phyloP scores from a whole-genome alignment of 2,329 filamentous ascomycete genomes.

The Ceratocystis lukuohia region DNA sequence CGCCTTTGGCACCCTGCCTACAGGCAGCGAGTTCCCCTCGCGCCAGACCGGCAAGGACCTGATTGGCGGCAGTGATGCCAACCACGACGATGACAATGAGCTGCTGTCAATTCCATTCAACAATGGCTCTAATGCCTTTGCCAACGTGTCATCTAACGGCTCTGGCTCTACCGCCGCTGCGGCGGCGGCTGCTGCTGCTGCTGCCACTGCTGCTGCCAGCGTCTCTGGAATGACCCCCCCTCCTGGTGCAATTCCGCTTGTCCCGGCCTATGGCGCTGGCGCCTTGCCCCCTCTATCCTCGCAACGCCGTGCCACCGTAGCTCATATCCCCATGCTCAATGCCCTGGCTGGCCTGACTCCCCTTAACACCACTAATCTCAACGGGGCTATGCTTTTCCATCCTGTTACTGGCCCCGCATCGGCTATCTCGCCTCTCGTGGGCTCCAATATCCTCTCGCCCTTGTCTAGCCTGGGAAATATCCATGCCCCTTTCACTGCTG shows the following conservation, averaged over 20 bases:
- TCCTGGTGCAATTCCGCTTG: not conserved
- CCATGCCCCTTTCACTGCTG: conserved; percentile 4
- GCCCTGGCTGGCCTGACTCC: conserved; percentile 28
- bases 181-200: too few relatives aligned
- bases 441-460: conserved; percentile 36
- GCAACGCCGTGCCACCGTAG: conserved; percentile 18
- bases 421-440: conserved; percentile 24
- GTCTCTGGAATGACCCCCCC: conserved; percentile 10
- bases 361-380: conserved; percentile 18
- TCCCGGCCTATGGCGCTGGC: not conserved
- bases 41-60: conserved; percentile 55
- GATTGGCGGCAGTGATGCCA: conserved; percentile 50
- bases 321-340: conserved; percentile 12
- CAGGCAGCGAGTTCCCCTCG: conserved; percentile 35
- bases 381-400: conserved; percentile 8
- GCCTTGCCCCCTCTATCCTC: not conserved
- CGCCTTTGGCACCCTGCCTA: conserved; percentile 13
- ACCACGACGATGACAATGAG: conserved; percentile 58
- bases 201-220: conserved; percentile 28
- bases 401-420: conserved; percentile 10
- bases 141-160: conserved; percentile 23
- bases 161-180: conserved; percentile 34
- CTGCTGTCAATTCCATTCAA: conserved; percentile 51
- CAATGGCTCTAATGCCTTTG: not conserved
- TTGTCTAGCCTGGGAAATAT: conserved; percentile 23